These are phyloP conservation scores for Clarkia xantiana DNA, from an alignment of 345 rosid genomes.

Conservation along the genomic window DNA sequence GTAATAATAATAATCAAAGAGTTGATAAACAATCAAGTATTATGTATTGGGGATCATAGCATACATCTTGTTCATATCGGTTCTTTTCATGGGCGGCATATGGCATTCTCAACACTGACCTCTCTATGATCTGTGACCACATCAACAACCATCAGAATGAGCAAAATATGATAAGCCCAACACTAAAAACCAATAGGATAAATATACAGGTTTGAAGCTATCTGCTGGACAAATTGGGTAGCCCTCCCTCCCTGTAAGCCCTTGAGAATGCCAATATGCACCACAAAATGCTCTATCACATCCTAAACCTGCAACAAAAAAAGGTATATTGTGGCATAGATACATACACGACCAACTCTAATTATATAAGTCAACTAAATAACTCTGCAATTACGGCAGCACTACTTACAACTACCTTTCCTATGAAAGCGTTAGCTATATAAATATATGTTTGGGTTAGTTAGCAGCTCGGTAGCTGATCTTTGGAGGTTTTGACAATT, in stretches of 20 bases:
- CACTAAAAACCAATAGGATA: too few relatives aligned
- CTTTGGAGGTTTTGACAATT: too few relatives aligned
- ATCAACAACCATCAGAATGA: slow-evolving; percentile 1
- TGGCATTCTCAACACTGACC: slow-evolving; percentile 45
- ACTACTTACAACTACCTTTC: too few relatives aligned
- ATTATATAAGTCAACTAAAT: too few relatives aligned
- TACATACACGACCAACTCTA: too few relatives aligned
- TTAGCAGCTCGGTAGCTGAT: too few relatives aligned
- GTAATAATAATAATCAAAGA: neutral
- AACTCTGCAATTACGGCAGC: too few relatives aligned
- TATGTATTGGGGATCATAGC: slow-evolving; percentile 5
- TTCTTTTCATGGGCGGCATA: slow-evolving; percentile 54
- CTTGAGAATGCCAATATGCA: slow-evolving; percentile 62
- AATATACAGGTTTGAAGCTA: slow-evolving; percentile 49
- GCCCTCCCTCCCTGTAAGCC: slow-evolving; percentile 24
- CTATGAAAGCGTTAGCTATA: too few relatives aligned
- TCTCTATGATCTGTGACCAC: slow-evolving; percentile 46
- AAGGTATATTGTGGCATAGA: too few relatives aligned
- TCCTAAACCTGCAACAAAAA: slow-evolving; percentile 49
- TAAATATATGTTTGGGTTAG: too few relatives aligned
- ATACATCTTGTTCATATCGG: slow-evolving; percentile 76
- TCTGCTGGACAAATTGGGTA: slow-evolving; percentile 36
- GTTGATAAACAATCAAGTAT: too few relatives aligned
- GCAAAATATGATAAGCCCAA: too few relatives aligned
- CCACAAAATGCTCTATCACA: slow-evolving; percentile 83